These are phyloP conservation scores for Neofusicoccum sp. DNA, from an alignment of 2,329 filamentous ascomycete species.

Conservation along the genomic window DNA sequence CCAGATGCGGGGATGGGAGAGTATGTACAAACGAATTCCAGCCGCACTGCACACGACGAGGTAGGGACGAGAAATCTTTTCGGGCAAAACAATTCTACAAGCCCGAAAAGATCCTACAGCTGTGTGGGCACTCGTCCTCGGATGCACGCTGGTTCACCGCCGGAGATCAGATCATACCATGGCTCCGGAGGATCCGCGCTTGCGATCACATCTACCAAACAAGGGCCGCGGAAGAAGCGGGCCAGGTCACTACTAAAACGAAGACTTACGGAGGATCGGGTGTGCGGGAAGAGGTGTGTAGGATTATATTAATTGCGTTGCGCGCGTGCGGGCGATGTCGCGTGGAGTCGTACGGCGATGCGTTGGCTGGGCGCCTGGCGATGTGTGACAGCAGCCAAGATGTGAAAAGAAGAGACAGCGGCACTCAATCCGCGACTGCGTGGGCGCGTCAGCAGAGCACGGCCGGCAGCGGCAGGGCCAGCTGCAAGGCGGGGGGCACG, in stretches of 20 bases:
- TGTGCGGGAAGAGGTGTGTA: background rate
- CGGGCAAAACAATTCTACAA: background rate
- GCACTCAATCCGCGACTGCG: background rate
- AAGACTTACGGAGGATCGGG: background rate
- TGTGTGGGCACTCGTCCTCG: constrained; percentile 6
- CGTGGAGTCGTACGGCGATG: constrained; percentile 13
- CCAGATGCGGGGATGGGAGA: background rate
- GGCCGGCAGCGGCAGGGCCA: background rate
- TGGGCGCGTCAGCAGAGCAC: constrained; percentile 7
- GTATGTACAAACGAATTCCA: background rate
- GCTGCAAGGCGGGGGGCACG: background rate
- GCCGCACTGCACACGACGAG: background rate
- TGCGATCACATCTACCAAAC: background rate
- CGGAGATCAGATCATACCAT: constrained; percentile 7
- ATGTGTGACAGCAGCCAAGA: background rate
- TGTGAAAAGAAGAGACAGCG: background rate
- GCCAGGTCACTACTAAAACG: background rate
- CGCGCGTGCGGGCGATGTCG: background rate
- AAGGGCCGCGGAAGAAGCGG: background rate
- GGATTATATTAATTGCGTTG: background rate
- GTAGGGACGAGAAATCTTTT: background rate
- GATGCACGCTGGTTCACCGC: constrained; percentile 6
- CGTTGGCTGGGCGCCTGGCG: constrained; percentile 5
- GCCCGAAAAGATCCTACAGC: background rate
- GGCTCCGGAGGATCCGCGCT: constrained; percentile 12